Evolutionary conservation across 164 flowering plant species (phyloP), one percentile per base, ranked within the genome.

Genomic region (Aristolochia contorta): DNA sequence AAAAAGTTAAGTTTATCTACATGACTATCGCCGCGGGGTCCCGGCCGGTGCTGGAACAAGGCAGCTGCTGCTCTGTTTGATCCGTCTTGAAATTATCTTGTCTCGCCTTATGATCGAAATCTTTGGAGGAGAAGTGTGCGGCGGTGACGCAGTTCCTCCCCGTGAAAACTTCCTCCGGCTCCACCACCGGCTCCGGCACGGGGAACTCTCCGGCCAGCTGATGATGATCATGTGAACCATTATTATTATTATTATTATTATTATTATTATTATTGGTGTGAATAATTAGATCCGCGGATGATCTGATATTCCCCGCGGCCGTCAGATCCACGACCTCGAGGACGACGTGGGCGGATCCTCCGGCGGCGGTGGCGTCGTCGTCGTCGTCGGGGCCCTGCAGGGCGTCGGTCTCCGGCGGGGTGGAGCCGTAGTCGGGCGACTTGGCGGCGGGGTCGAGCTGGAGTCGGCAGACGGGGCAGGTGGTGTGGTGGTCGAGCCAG

Each of bases 401-500:
- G n/a, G n/a, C 43, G 12, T 37, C 43, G 43, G 7, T 37, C 1
- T 37, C 43, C 43, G 43, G 43, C 43, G 43, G 12, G 9, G 56
- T 10, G 56, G 56, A n/a, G 22, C 2, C 21, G 20, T 22, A 19
- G 2, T 13, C 30, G 16, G 30, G 22, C 56, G 56, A 23, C 16
- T 53, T 53, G 16, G 16, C 56, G 14, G 22, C 56, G 16, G 56
- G 27, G 56, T 53, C 30, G 56, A 53, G 56, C 30, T 53, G 16
- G 30, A 12, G 56, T 0, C 98, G 86, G 67, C 95, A 91, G 23
- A 85, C 87, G 0, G 95, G 96, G 51, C 98, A 91, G 0, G 96
- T 81, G 14, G 75, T 79, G 65, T 87, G 96, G 3, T 83, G 74
- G 22, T 58, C 76, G 12, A 89, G 77, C 98, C 96, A 91, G 1